Evolutionary conservation across 306 rosid genomes (phyloP), one percentile per base, ranked within the genome.

Genomic region (Lathyrus tuberosus): DNA sequence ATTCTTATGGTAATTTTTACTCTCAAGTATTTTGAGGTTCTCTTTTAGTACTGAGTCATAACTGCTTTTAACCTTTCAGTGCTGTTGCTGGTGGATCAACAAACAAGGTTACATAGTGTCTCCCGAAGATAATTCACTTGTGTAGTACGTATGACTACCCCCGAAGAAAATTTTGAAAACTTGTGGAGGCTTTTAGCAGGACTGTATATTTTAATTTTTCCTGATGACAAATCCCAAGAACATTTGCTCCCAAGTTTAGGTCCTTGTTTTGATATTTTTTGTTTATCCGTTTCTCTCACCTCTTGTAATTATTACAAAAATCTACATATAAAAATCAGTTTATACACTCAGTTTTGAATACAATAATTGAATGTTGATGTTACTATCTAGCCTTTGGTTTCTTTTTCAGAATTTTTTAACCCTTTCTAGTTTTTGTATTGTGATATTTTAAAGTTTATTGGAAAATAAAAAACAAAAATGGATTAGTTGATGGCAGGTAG

Each of bases 141-240:
- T 82, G 81, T 79, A 78, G 83, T 62, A 76, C 83, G 71, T 80
- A 79, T 84, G 69, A 78, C 85, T 76, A 64, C 87, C 69, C 52
- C 42, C 81, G 82, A 83, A 76, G 86, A 84, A 84, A 79, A 70
- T 83, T 80, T 81, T 83, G 83, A 79, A 75, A 83, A 80, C 82
- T 84, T 62, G 86, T 76, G 97, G 92, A 88, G 96, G 88, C 91
- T 76, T 83, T 82, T 84, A 89, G 89, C 87, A 82, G 97, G 91
- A 86, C 84, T 88, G 67, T 90, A 96, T 86, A 95, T 84, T 84
- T 87, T 91, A 88, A 84, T 94, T 87, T 91, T 89, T 86, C 91
- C 90, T 86, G 91, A 82, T 95, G 89, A 83, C 83, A 81, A 84
- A 85, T 80, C 96, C 88, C 78, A 58, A 70, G 86, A 87, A 86